Base-by-base conservation (phyloP, 768 basidiomycete genomes). In the Hortiboletus campestris region DNA sequence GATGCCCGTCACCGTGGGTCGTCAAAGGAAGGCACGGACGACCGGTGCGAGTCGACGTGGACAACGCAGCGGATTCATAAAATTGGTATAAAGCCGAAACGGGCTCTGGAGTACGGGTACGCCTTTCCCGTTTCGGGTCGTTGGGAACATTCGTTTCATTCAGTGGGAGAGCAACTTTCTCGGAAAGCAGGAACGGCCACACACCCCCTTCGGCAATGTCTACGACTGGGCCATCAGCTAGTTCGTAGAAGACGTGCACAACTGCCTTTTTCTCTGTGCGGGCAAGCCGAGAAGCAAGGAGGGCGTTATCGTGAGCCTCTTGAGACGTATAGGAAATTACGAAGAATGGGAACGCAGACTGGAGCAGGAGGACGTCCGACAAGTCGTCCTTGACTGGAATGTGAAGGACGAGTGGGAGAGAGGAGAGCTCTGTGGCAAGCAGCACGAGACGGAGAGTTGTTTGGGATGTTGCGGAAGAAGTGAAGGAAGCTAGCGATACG, bases 231-330 rank as follows among this genome's bases (percentile, higher is more conserved):
- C 79, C 75, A 20, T 74, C 67, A 2, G 68, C 68, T 2, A 66
- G 72, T 9, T 76, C 66, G 63, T 88, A 85, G 72, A 94, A 97
- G 14, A 81, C 85, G 68, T 98, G 96, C 25, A 97, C 76, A n/a
- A 96, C 91, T 6, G 87, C 85, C 62, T 83, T 88, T 52, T 77
- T 77, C 63, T 89, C 84, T 8, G 79, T 70, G 36, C 80, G 79
- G 0, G 96, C 91, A 47, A 98, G 74, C 41, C 86, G 83, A 48
- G 91, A 85, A 14, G 93, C 92, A 17, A 98, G 80, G 35, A 98
- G 75, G 22, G 93, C 89, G 70, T 98, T 87, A 67, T 95, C 91
- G 63, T 96, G 89, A 4, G 94, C 91, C 66, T 94, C 82, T 67
- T 93, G 89, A 4, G 84, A 69, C 1, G 81, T 84, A 35, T 82